These are phyloP conservation scores for Urostyla sp. DNA, from an alignment of 73 alveolate species.

Conservation along the genomic window DNA sequence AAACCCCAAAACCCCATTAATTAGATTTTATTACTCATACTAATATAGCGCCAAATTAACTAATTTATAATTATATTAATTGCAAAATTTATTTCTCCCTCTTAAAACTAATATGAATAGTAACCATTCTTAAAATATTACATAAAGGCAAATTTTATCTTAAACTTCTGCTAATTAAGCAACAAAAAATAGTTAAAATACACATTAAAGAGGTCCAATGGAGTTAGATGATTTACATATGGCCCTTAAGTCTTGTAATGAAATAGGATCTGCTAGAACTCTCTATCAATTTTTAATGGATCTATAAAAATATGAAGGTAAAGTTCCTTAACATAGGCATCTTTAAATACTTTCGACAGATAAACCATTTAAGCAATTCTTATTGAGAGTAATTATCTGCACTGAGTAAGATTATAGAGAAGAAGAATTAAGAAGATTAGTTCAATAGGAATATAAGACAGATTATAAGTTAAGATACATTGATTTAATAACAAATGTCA, in stretches of 20 bases:
- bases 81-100: too few species aligned
- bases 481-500: slow-evolving; percentile 37
- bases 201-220: too few species aligned
- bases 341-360: neutral
- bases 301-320: neutral
- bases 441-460: neutral
- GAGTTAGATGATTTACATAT: slow-evolving; percentile 31
- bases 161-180: too few species aligned
- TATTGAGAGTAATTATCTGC: slow-evolving; percentile 10
- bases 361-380: neutral
- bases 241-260: slow-evolving; percentile 48
- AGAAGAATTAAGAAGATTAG: neutral
- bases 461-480: slow-evolving; percentile 20
- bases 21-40: too few species aligned
- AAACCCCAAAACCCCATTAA: too few species aligned
- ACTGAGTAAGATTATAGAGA: slow-evolving; percentile 34
- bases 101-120: too few species aligned
- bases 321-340: slow-evolving; percentile 3
- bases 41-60: too few species aligned
- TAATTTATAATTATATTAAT: too few species aligned
- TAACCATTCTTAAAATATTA: too few species aligned
- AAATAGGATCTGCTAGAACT: slow-evolving; percentile 53
- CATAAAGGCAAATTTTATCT: too few species aligned
- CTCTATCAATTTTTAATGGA: slow-evolving; percentile 31
- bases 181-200: too few species aligned